A percentile compares a stretch with the other conserved stretches of the same genome.
Conservation (phyloP, 345 rosid species). For the Ricinus communis region DNA sequence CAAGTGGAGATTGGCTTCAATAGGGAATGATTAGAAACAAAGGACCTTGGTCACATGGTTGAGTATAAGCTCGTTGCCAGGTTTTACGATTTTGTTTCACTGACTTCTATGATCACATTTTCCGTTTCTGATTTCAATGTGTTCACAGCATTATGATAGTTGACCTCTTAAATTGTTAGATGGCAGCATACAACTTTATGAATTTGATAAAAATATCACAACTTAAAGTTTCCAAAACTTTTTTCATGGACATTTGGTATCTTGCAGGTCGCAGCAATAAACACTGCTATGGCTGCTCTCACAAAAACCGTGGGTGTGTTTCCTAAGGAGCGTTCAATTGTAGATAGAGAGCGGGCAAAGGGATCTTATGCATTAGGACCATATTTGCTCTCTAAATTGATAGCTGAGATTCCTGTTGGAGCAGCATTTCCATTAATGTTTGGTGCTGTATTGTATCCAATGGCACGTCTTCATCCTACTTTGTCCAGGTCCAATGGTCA, state of each 20-base stretch:
- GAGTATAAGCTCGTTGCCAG: not conserved
- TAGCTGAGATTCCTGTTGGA: conserved; percentile 93
- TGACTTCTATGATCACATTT: not conserved
- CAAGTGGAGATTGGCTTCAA: no score
- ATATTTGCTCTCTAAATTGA: conserved; percentile 85
- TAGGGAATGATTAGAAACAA: no score
- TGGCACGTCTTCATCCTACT: conserved; percentile 88
- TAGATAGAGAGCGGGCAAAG: conserved; percentile 90
- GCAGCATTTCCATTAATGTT: conserved; percentile 94
- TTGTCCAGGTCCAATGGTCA: conserved; percentile 57
- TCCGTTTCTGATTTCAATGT: not conserved
- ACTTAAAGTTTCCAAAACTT: not conserved
- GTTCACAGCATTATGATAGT: not conserved
- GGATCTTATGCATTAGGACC: conserved; percentile 89
- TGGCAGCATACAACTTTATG: not conserved
- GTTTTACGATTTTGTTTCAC: not conserved
- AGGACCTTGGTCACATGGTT: not conserved
- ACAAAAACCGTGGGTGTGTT: conserved; percentile 96
- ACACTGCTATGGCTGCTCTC: conserved; percentile 99
- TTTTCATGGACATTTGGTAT: conserved; percentile 18
- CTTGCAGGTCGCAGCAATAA: conserved; percentile 90
- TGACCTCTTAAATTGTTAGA: not conserved
- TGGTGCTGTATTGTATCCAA: conserved; percentile 91
- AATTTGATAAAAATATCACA: not conserved
- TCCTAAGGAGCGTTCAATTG: conserved; percentile 94